These are phyloP conservation scores for Aspergillus indologenus DNA, from an alignment of 495 filamentous ascomycete genomes.

Conservation along the genomic window DNA sequence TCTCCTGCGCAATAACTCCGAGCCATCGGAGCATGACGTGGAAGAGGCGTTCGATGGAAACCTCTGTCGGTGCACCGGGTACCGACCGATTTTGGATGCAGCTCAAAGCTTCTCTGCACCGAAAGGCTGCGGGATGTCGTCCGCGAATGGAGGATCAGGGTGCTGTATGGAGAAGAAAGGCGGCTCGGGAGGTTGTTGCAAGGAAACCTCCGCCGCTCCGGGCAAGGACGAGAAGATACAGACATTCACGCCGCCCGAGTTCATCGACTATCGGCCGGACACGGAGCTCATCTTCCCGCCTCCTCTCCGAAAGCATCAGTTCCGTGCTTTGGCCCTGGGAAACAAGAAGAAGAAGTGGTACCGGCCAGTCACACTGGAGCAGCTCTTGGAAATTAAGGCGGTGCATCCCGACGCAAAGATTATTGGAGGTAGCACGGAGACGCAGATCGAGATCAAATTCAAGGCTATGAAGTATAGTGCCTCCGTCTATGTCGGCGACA, in stretches of 20 bases:
- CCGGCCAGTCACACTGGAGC: conserved; percentile 79
- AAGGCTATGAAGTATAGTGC: conserved; percentile 87
- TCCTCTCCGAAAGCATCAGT: conserved; percentile 72
- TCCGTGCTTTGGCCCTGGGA: conserved; percentile 80
- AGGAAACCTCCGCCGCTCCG: conserved; percentile 20
- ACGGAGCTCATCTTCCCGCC: conserved; percentile 96
- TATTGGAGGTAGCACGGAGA: conserved; percentile 94
- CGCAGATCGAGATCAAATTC: conserved; percentile 98
- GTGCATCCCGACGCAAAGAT: conserved; percentile 84
- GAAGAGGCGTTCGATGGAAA: conserved; percentile 82
- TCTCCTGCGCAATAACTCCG: conserved; percentile 47
- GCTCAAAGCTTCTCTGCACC: conserved; percentile 56
- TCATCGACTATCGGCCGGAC: conserved; percentile 89
- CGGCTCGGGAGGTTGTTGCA: conserved; percentile 40
- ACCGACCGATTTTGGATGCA: conserved; percentile 90
- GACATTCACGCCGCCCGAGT: conserved; percentile 46
- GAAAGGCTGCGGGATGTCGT: conserved; percentile 42
- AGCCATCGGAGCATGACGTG: conserved; percentile 65
- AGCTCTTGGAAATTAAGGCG: conserved; percentile 87
- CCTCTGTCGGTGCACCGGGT: conserved; percentile 92
- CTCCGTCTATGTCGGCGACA: conserved; percentile 92
- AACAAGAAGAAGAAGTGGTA: conserved; percentile 96
- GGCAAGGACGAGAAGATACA: conserved; percentile 6
- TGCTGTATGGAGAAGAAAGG: conserved; percentile 53
- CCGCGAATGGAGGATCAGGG: conserved; percentile 47